These are phyloP conservation scores for Linum tenue DNA, from an alignment of 345 rosid genomes.

Conservation along the genomic window DNA sequence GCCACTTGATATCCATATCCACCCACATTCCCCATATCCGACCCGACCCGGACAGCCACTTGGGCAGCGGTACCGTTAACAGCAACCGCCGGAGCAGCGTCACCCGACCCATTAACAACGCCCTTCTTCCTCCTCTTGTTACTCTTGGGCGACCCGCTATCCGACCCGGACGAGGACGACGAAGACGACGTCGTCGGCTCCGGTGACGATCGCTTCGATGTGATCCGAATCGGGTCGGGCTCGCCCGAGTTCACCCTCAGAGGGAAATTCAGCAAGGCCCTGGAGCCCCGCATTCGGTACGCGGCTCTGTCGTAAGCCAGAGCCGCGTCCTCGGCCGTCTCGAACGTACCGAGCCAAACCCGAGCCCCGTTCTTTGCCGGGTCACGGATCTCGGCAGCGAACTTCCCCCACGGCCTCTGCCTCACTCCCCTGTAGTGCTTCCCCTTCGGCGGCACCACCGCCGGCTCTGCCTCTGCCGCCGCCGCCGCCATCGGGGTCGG, in stretches of 20 bases:
- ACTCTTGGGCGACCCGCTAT: constrained; percentile 39
- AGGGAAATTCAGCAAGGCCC: constrained; percentile 85
- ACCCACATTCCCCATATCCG: background rate
- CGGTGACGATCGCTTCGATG: constrained; percentile 61
- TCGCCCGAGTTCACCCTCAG: constrained; percentile 84
- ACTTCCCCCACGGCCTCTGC: constrained; percentile 98
- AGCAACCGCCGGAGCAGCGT: background rate
- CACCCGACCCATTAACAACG: background rate
- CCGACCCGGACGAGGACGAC: constrained; percentile 37
- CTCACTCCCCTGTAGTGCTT: constrained; percentile 94
- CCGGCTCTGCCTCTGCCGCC: constrained; percentile 15
- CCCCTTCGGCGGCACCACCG: constrained; percentile 38
- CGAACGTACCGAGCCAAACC: constrained; percentile 96
- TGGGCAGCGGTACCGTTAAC: background rate
- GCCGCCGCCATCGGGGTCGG: constrained; percentile 10
- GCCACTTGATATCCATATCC: background rate
- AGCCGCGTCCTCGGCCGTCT: constrained; percentile 98
- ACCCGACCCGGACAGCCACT: background rate
- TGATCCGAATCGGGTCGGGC: constrained; percentile 88
- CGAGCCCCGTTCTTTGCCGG: constrained; percentile 98
- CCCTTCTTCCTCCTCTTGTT: constrained; percentile 34
- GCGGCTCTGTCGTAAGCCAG: constrained; percentile 94
- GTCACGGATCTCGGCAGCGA: constrained; percentile 97
- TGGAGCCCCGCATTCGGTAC: constrained; percentile 90
- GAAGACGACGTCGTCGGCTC: constrained; percentile 28